A percentile compares a stretch with the other conserved stretches of the same genome.
These are phyloP conservation scores for Colletotrichum melonis DNA, from an alignment of 2,329 filamentous ascomycete genomes.

Conservation along the genomic window DNA sequence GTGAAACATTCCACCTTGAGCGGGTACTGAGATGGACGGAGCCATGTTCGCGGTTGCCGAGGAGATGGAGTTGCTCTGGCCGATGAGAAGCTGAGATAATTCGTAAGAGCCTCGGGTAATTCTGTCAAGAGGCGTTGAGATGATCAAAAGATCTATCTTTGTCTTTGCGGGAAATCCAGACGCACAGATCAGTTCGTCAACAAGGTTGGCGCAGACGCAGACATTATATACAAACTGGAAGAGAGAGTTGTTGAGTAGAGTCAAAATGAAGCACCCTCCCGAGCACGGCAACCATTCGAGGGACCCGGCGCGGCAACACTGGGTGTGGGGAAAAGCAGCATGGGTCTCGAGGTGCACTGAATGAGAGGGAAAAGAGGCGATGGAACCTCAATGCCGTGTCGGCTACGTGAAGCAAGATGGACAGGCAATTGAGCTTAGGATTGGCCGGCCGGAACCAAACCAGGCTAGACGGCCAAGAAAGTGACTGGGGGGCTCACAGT, in stretches of 20 bases:
- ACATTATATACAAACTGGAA: conserved; percentile 27
- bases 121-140: background rate
- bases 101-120: background rate
- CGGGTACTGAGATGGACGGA: conserved; percentile 32
- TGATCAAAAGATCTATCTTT: background rate
- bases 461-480: background rate
- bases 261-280: background rate
- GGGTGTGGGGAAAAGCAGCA: conserved; percentile 27
- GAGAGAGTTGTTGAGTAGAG: conserved; percentile 5
- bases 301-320: conserved; percentile 10
- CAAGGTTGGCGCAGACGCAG: background rate
- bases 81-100: background rate
- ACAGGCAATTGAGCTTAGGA: background rate
- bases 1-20: conserved; percentile 38
- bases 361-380: conserved; percentile 11
- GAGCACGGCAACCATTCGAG: conserved; percentile 23
- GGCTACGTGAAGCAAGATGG: conserved; percentile 10
- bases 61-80: background rate
- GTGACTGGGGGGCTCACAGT: background rate
- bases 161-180: background rate
- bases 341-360: conserved; percentile 15
- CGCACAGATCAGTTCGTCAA: background rate
- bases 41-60: conserved; percentile 25
- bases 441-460: conserved; percentile 6
- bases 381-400: conserved; percentile 34